These are phyloP conservation scores for Eruca vesicaria DNA, from an alignment of 441 rosid genomes.

Conservation along the genomic window DNA sequence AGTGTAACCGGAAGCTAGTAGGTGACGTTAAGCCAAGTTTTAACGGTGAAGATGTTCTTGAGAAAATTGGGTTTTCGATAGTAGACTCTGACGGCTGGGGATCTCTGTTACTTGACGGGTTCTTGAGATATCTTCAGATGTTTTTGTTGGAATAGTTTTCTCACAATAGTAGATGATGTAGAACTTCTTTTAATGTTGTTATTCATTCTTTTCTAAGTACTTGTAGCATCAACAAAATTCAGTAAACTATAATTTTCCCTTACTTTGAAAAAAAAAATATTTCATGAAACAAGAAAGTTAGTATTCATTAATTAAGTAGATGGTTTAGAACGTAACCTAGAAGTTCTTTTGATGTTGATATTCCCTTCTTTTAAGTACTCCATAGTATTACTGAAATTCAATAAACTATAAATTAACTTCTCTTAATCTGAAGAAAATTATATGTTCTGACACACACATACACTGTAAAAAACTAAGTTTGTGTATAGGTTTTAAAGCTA, in stretches of 20 bases:
- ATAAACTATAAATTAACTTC: too few species aligned
- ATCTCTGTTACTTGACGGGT: conserved; percentile 3
- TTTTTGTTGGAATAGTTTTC: not conserved
- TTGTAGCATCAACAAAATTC: not conserved
- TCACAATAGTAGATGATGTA: not conserved
- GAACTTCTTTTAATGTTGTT: not conserved
- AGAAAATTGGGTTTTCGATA: not conserved
- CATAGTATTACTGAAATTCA: too few species aligned
- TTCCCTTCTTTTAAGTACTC: too few species aligned
- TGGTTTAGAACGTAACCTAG: not conserved
- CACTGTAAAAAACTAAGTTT: too few species aligned
- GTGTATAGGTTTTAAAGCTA: too few species aligned
- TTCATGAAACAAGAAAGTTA: not conserved
- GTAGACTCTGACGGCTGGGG: not conserved
- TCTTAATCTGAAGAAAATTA: too few species aligned
- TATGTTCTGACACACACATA: too few species aligned
- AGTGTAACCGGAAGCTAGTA: not conserved
- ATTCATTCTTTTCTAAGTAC: not conserved
- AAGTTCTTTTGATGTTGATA: too few species aligned
- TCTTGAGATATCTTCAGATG: conserved; percentile 17
- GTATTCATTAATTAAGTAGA: not conserved
- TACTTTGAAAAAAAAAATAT: not conserved
- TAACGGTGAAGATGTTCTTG: conserved; percentile 1
- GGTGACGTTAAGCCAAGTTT: not conserved
- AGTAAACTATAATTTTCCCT: not conserved